Conservation (phyloP, 2,329 filamentous ascomycete genomes). For the Pseudophaeomoniella oleicola region DNA sequence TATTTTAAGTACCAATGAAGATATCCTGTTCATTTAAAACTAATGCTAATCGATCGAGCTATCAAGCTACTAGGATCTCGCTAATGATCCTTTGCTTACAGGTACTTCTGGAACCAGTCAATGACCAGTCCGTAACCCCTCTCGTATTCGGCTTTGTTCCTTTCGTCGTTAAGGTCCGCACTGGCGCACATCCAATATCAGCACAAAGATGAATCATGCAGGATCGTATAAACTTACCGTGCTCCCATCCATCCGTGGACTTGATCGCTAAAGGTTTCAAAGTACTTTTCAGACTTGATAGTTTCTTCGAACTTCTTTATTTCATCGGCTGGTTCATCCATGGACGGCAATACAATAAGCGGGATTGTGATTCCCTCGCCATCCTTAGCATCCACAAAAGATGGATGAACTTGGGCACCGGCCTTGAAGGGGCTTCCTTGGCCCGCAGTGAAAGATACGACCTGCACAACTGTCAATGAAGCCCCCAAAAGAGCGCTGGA, state of each 20-base stretch:
- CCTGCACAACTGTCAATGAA: conserved; percentile 21
- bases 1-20: too few species aligned
- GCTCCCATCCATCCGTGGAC: conserved; percentile 65
- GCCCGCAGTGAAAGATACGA: conserved; percentile 38
- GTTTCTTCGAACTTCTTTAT: conserved; percentile 37
- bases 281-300: conserved; percentile 35
- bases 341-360: conserved; percentile 48
- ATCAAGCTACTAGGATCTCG: too few species aligned
- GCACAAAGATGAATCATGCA: neutral
- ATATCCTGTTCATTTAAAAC: too few species aligned
- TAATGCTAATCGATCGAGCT: too few species aligned
- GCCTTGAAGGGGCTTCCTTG: conserved; percentile 41
- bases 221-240: conserved; percentile 17
- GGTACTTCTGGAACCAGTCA: conserved; percentile 25
- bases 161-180: conserved; percentile 22
- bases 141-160: conserved; percentile 27
- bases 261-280: conserved; percentile 53
- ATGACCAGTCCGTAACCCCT: conserved; percentile 25
- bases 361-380: conserved; percentile 47
- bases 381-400: conserved; percentile 42
- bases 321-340: conserved; percentile 44
- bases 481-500: conserved; percentile 12
- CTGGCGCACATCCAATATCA: conserved; percentile 14
- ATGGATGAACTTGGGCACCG: conserved; percentile 41
- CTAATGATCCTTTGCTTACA: too few species aligned